These are phyloP conservation scores for Trapa bicornis DNA, from an alignment of 345 rosid genomes.

Conservation along the genomic window DNA sequence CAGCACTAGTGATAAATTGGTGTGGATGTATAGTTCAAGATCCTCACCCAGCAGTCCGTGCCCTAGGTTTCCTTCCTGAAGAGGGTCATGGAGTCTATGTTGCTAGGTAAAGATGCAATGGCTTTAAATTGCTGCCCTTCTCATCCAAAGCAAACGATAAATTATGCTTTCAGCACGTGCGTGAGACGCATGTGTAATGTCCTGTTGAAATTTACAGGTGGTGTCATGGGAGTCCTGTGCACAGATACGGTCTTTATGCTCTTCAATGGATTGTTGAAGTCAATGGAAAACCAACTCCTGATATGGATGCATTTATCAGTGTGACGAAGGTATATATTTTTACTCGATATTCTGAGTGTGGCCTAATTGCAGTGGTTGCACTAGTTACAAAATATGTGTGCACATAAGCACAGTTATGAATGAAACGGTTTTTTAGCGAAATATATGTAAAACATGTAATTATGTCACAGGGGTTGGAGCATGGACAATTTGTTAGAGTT, in stretches of 20 bases:
- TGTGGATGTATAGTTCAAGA: conserved; percentile 89
- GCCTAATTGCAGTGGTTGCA: not conserved
- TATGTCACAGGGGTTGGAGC: conserved; percentile 53
- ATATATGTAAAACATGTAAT: not conserved
- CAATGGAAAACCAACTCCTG: conserved; percentile 74
- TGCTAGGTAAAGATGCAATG: conserved; percentile 33
- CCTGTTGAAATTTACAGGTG: conserved; percentile 35
- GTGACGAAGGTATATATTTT: conserved; percentile 50
- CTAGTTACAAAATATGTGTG: too few species aligned
- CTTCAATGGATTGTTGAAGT: conserved; percentile 93
- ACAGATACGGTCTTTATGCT: conserved; percentile 74
- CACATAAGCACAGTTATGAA: not conserved
- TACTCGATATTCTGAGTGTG: too few species aligned
- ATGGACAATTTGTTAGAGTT: conserved; percentile 78
- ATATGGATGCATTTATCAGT: conserved; percentile 57
- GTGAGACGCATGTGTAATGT: not conserved
- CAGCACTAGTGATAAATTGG: conserved; percentile 73
- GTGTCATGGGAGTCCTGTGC: conserved; percentile 90
- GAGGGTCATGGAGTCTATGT: conserved; percentile 97
- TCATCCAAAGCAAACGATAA: not conserved
- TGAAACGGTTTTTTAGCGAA: not conserved
- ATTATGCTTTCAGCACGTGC: not conserved
- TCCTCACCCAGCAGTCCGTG: conserved; percentile 89
- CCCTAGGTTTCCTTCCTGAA: conserved; percentile 96
- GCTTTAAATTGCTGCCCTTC: not conserved